A percentile compares a stretch with the other conserved stretches of the same genome.
phyloP scores from a whole-genome alignment of 2,329 filamentous ascomycete species.

The Dactylellina drechsleri region DNA sequence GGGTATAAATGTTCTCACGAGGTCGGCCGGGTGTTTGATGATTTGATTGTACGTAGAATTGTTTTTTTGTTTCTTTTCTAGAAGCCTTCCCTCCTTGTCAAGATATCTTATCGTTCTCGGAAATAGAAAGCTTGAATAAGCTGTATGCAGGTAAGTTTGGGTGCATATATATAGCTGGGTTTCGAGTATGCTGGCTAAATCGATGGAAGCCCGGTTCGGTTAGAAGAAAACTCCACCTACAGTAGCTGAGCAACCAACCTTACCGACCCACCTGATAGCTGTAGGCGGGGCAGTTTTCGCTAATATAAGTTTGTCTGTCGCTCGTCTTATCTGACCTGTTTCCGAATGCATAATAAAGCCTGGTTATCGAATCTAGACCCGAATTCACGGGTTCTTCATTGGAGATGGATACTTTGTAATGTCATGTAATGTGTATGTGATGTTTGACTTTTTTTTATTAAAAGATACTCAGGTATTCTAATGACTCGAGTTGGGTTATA shows the following conservation, averaged over 20 bases:
- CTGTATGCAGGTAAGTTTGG: neutral
- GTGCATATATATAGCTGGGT: neutral
- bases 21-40: too few species aligned
- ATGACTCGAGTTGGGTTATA: too few species aligned
- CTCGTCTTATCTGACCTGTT: neutral
- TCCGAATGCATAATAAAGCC: neutral
- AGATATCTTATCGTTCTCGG: neutral
- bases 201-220: neutral
- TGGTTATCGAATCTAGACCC: too few species aligned
- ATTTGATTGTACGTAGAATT: too few species aligned
- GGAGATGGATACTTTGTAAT: too few species aligned
- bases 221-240: neutral
- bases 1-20: too few species aligned
- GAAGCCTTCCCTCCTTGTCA: conserved; percentile 5
- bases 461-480: too few species aligned
- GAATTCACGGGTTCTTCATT: too few species aligned
- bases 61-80: neutral
- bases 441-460: too few species aligned
- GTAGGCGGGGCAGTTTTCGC: neutral
- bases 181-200: neutral
- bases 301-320: conserved; percentile 2
- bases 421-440: too few species aligned
- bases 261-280: neutral
- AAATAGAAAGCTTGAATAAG: neutral
- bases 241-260: too few species aligned